These are phyloP conservation scores for Komagataella pseudopastoris DNA, from an alignment of 805 yeast genomes.

Conservation along the genomic window DNA sequence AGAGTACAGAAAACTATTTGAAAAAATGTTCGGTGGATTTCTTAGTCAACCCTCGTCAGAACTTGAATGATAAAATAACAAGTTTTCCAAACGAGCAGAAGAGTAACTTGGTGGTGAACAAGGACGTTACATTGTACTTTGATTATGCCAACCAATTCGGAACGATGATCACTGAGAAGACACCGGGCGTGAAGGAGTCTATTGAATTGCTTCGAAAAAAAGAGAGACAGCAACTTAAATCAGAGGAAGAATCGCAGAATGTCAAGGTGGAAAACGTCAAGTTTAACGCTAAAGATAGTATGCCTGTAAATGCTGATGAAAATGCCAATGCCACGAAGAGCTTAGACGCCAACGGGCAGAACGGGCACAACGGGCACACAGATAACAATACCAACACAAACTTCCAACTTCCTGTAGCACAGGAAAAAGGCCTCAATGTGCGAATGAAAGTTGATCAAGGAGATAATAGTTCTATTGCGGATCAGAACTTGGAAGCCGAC, in stretches of 20 bases:
- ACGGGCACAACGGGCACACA: background rate
- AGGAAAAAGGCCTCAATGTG: background rate
- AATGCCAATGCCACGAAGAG: background rate
- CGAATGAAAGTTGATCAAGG: background rate
- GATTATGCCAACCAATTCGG: background rate
- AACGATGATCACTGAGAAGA: background rate
- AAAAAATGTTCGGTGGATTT: background rate
- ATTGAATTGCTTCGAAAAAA: background rate
- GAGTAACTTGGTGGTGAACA: background rate
- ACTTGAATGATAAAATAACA: background rate
- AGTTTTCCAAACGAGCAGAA: background rate
- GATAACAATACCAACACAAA: background rate
- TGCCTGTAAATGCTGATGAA: background rate
- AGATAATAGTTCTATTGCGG: background rate
- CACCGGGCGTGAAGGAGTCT: background rate
- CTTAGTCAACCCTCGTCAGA: background rate
- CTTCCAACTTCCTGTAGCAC: background rate
- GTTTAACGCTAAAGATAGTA: background rate
- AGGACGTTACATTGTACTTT: background rate
- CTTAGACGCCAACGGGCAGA: background rate
- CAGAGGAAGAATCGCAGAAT: background rate
- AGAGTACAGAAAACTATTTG: background rate
- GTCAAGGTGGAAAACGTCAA: background rate
- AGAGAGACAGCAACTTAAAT: background rate
- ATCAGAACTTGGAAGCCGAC: background rate